Percentiles rank a stretch among this genome's conserved stretches.
phyloP scores from a whole-genome alignment of 2,329 filamentous ascomycete genomes.

The Aspergillus oerlinghausenensis region DNA sequence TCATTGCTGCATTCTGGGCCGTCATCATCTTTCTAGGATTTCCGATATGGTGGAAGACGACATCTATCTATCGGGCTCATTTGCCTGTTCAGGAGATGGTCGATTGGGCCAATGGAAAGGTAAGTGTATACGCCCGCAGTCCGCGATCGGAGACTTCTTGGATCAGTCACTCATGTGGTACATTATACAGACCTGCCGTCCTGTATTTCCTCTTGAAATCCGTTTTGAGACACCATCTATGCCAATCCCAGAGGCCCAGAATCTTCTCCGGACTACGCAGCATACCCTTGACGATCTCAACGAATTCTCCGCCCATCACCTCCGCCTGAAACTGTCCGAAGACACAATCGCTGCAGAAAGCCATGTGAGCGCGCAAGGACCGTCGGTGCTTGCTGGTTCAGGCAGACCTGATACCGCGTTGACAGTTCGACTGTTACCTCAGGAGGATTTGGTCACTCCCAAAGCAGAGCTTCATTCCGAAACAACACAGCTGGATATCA shows the following conservation, averaged over 20 bases:
- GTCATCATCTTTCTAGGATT: constrained; percentile 78
- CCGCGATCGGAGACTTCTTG: neutral
- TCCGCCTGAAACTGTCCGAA: constrained; percentile 63
- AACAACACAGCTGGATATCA: constrained; percentile 68
- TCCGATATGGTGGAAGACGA: constrained; percentile 95
- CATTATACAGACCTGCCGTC: constrained; percentile 66
- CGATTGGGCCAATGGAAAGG: constrained; percentile 86
- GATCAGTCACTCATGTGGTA: constrained; percentile 5
- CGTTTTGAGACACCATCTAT: constrained; percentile 67
- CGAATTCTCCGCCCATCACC: constrained; percentile 77
- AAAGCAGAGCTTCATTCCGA: constrained; percentile 64
- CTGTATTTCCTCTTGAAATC: constrained; percentile 82
- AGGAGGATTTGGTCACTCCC: constrained; percentile 43
- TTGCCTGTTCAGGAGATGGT: constrained; percentile 83
- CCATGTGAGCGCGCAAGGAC: constrained; percentile 7
- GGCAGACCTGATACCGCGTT: constrained; percentile 53
- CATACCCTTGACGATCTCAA: constrained; percentile 81
- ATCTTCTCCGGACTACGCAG: constrained; percentile 75
- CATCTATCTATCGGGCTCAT: constrained; percentile 80
- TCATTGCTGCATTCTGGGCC: constrained; percentile 87
- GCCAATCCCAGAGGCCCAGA: constrained; percentile 62
- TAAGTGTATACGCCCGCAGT: constrained; percentile 34
- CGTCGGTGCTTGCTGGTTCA: constrained; percentile 5
- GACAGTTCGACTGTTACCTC: constrained; percentile 63
- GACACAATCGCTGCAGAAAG: constrained; percentile 9